These are phyloP conservation scores for Bacidia rubella DNA, from an alignment of 495 filamentous ascomycete species.

Conservation along the genomic window DNA sequence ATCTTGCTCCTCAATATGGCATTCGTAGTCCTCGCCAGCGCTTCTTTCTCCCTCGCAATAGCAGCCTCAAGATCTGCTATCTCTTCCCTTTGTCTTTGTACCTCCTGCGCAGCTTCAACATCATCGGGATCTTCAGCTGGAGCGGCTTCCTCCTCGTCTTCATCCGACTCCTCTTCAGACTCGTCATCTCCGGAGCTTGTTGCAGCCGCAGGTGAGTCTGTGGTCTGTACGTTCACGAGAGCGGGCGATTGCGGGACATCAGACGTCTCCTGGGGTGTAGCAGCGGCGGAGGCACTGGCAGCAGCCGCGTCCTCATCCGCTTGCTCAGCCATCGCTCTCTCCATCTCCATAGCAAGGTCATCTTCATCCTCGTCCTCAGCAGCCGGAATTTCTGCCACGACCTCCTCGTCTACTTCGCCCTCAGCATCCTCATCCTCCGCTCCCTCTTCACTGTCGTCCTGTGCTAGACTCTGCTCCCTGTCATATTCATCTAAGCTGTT, in stretches of 20 bases:
- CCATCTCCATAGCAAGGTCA: constrained; percentile 39
- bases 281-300: constrained; percentile 7
- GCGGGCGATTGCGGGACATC: constrained; percentile 18
- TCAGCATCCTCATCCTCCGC: constrained; percentile 25
- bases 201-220: constrained; percentile 14
- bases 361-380: constrained; percentile 41
- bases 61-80: constrained; percentile 35
- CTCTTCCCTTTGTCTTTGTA: constrained; percentile 37
- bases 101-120: constrained; percentile 33
- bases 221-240: constrained; percentile 3
- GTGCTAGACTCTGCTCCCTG: constrained; percentile 15
- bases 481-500: constrained; percentile 53
- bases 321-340: constrained; percentile 37
- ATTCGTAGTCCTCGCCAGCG: constrained; percentile 31
- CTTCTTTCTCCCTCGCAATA: constrained; percentile 31
- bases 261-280: background rate
- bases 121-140: constrained; percentile 47
- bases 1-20: constrained; percentile 38
- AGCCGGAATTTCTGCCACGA: constrained; percentile 33
- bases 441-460: constrained; percentile 27
- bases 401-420: constrained; percentile 26
- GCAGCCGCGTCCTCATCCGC: constrained; percentile 28
- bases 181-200: constrained; percentile 25
- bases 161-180: constrained; percentile 26
- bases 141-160: constrained; percentile 37